These are phyloP conservation scores for Ambrosiella cleistominuta DNA, from an alignment of 2,329 filamentous ascomycete species.

Conservation along the genomic window DNA sequence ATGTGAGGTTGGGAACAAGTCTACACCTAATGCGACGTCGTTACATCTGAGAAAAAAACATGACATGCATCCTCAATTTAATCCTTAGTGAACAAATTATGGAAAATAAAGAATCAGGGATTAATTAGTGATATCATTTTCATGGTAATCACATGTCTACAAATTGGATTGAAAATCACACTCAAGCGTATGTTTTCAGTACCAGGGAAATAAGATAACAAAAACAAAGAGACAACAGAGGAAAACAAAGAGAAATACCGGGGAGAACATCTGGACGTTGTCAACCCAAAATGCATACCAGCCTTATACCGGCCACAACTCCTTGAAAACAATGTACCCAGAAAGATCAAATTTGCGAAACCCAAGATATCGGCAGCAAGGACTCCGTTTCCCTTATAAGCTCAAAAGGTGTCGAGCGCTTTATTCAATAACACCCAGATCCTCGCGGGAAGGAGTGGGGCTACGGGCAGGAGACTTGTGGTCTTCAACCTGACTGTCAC, in stretches of 20 bases:
- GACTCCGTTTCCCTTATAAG: background rate
- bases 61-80: too few species aligned
- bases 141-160: too few species aligned
- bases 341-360: conserved; percentile 3
- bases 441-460: conserved; percentile 63
- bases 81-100: too few species aligned
- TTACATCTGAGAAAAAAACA: too few species aligned
- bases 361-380: background rate
- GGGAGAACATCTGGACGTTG: background rate
- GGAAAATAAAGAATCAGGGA: too few species aligned
- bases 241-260: background rate
- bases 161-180: too few species aligned
- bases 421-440: conserved; percentile 84
- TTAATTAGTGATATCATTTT: too few species aligned
- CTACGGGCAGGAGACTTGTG: conserved; percentile 60
- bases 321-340: background rate
- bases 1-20: too few species aligned
- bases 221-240: background rate
- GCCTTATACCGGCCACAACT: conserved; percentile 2
- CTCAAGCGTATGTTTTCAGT: too few species aligned
- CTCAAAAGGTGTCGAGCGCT: conserved; percentile 5
- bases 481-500: conserved; percentile 75
- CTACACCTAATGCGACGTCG: too few species aligned
- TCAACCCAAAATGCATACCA: background rate
- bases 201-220: background rate